These are phyloP conservation scores for Madurella mycetomatis DNA, from an alignment of 2,329 filamentous ascomycete species.

Conservation along the genomic window DNA sequence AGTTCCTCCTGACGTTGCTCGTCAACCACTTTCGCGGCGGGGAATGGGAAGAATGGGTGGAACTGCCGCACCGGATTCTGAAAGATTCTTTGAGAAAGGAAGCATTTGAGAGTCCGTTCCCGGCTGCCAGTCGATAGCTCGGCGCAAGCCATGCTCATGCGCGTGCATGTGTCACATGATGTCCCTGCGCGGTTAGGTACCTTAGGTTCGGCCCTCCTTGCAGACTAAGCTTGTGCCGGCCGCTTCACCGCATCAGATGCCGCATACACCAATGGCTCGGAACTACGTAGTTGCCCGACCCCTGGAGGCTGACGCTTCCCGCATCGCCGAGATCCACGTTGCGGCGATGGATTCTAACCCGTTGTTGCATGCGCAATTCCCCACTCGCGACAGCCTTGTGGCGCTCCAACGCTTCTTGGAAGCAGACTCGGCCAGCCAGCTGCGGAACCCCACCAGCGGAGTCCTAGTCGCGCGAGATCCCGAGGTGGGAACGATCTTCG, in stretches of 20 bases:
- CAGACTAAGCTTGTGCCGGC: background rate
- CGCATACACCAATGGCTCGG: conserved; percentile 13
- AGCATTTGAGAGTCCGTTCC: background rate
- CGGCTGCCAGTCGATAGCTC: background rate
- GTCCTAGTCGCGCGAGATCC: conserved; percentile 34
- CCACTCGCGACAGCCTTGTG: conserved; percentile 29
- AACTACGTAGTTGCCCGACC: conserved; percentile 14
- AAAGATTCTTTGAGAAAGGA: conserved; percentile 9
- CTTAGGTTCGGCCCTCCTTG: background rate
- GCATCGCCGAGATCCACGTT: conserved; percentile 34
- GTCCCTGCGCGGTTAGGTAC: background rate
- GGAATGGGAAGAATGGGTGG: conserved; percentile 32
- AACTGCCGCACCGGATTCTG: conserved; percentile 23
- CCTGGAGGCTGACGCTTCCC: conserved; percentile 16
- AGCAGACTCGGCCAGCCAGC: conserved; percentile 30
- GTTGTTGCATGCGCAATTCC: conserved; percentile 39
- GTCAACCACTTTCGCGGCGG: conserved; percentile 26
- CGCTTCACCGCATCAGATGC: background rate
- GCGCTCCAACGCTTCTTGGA: conserved; percentile 31
- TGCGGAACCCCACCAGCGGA: conserved; percentile 27
- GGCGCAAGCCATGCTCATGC: background rate
- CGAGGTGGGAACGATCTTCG: conserved; percentile 28
- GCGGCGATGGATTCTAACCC: conserved; percentile 37
- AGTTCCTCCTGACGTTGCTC: conserved; percentile 28
- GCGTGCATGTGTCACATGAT: conserved; percentile 19